Base-by-base conservation (phyloP, 2,329 filamentous ascomycete genomes). In the Macrophomina phaseolina region DNA sequence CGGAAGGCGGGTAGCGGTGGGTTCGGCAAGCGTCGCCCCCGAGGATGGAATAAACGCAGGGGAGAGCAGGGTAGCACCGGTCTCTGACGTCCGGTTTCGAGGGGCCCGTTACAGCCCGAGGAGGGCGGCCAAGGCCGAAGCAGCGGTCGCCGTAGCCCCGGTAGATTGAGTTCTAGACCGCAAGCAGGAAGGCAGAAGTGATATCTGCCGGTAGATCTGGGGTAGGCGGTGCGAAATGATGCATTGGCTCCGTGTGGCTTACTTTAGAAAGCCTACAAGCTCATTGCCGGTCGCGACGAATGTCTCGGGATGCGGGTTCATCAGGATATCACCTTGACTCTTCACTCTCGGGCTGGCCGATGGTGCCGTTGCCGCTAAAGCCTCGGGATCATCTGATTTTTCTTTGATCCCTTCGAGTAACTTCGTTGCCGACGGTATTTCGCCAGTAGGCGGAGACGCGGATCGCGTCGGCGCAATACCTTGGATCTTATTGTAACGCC, bases 221-320 rank as follows among this genome's bases (percentile, higher is more conserved):
- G 49, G 49, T 6, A 32, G n/a, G 49, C 8, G 30, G 49, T 18
- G 12, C 34, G 28, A 36, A 36, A 16, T 14, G 14, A 7, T n/a
- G 77, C 76, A 83, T 80, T 1, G 80, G 80, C 66, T 78, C 75
- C n/a, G 79, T 80, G 61, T 81, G 74, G 5, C 75, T 73, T 9
- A 73, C 68, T 66, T 79, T 5, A 82, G 77, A 67, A 77, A 82
- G 68, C 81, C 79, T 4, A 81, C 77, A 4, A 82, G 71, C 30
- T 80, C 78, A 64, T 82, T 82, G 34, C 76, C 76, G 2, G 76
- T 79, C 4, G 71, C 70, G 1, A 73, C 69, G 9, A 74, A 18
- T 1, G 71, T 71, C 14, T 74, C 72, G 0, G 75, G 72, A 1
- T 60, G 55, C 7, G 72, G 69, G 5, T 16, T 28, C 12, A 14